Percentiles rank a stretch among this genome's conserved stretches.
These are phyloP conservation scores for Geotrichum cucujoidarum DNA, from an alignment of 1,139 yeast genomes.

Conservation along the genomic window DNA sequence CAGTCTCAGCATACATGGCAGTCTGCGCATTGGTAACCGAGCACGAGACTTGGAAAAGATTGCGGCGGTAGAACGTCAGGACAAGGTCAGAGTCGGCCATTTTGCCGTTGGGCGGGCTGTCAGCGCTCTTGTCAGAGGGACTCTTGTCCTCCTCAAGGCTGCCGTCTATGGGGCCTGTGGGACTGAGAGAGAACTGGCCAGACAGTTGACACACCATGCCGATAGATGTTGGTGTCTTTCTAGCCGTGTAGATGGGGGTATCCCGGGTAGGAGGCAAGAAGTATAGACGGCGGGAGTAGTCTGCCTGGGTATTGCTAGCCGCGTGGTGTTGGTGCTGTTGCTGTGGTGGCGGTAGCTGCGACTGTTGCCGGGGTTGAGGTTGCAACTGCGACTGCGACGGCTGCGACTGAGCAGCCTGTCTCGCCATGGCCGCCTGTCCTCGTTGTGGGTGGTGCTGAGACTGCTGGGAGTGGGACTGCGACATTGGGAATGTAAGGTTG, in stretches of 20 bases:
- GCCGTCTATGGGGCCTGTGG: background rate
- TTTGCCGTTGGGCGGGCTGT: background rate
- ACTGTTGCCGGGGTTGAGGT: too few species aligned
- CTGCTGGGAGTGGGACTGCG: too few species aligned
- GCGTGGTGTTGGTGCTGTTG: background rate
- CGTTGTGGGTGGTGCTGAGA: too few species aligned
- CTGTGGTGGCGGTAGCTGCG: too few species aligned
- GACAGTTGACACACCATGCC: constrained; percentile 8
- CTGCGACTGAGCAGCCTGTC: too few species aligned
- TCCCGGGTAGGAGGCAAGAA: constrained; percentile 2
- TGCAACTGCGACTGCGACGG: too few species aligned
- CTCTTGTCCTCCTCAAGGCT: background rate
- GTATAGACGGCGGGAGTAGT: constrained; percentile 6
- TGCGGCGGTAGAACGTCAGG: constrained; percentile 33
- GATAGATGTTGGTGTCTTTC: background rate
- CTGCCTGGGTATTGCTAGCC: background rate
- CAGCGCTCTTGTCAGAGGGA: background rate
- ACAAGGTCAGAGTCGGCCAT: constrained; percentile 20
- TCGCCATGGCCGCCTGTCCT: too few species aligned
- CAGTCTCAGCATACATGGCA: constrained; percentile 29
- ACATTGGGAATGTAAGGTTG: background rate
- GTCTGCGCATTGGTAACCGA: constrained; percentile 29
- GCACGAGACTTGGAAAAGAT: constrained; percentile 32
- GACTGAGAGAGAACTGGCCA: constrained; percentile 13
- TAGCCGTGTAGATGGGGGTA: background rate